Percentiles rank a stretch among this genome's conserved stretches.
These are phyloP conservation scores for Nakazawaea holstii DNA, from an alignment of 805 yeast species.

Conservation along the genomic window DNA sequence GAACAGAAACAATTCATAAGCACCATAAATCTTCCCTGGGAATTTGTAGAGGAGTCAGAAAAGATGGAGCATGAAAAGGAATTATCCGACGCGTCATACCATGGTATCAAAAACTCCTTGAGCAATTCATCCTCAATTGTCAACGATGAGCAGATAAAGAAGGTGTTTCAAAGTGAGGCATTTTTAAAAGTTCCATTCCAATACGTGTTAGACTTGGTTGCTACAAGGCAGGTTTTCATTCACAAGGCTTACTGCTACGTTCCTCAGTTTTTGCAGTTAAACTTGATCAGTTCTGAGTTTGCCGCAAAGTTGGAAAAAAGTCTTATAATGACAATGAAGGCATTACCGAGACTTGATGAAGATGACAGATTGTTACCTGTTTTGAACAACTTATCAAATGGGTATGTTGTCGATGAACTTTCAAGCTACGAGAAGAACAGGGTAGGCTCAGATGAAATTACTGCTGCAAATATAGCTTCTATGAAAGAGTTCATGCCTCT, in stretches of 20 bases:
- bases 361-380: conserved; percentile 87
- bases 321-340: conserved; percentile 64
- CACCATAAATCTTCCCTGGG: conserved; percentile 65
- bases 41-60: conserved; percentile 59
- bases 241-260: conserved; percentile 74
- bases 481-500: conserved; percentile 71
- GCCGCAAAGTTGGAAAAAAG: conserved; percentile 43
- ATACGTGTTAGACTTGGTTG: conserved; percentile 71
- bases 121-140: conserved; percentile 20
- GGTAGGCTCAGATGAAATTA: conserved; percentile 36
- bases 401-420: conserved; percentile 52
- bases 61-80: conserved; percentile 41
- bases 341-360: conserved; percentile 82
- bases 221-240: conserved; percentile 64
- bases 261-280: conserved; percentile 75
- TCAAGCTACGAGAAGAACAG: conserved; percentile 17
- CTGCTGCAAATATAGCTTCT: conserved; percentile 52
- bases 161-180: conserved; percentile 51
- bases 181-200: conserved; percentile 88
- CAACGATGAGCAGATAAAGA: conserved; percentile 46
- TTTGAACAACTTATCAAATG: conserved; percentile 69
- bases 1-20: conserved; percentile 74
- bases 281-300: conserved; percentile 66
- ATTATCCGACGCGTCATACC: conserved; percentile 50
- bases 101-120: conserved; percentile 32